Percentiles rank a stretch among this genome's conserved stretches.
These are phyloP conservation scores for Stagonosporopsis cucurbitacearum DNA, from an alignment of 2,329 filamentous ascomycete genomes.

Conservation along the genomic window DNA sequence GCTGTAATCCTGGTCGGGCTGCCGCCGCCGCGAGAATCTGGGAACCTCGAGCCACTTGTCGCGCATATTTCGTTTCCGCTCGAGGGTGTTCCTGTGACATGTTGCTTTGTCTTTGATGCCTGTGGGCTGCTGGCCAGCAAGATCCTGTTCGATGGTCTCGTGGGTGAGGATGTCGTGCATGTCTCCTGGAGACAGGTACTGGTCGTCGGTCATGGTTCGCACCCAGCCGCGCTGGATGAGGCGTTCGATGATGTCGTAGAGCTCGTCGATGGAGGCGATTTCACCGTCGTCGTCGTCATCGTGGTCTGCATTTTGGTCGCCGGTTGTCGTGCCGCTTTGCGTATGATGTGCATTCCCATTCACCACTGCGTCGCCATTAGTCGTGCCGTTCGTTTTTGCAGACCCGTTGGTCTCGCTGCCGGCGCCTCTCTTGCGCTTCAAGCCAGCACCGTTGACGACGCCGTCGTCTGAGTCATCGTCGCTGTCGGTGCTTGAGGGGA, in stretches of 20 bases:
- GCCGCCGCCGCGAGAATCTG: conserved; percentile 32
- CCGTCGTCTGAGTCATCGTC: conserved; percentile 45
- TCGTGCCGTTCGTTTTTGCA: conserved; percentile 19
- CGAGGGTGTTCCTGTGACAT: conserved; percentile 63
- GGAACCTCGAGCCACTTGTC: conserved; percentile 48
- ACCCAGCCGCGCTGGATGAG: conserved; percentile 71
- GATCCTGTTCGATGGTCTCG: conserved; percentile 63
- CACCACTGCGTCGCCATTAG: conserved; percentile 10
- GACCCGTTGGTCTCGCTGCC: conserved; percentile 32
- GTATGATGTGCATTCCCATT: conserved; percentile 25
- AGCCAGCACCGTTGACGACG: conserved; percentile 29
- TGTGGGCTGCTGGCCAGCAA: conserved; percentile 59
- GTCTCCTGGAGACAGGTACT: conserved; percentile 64
- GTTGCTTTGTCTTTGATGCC: conserved; percentile 72
- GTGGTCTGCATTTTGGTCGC: conserved; percentile 18
- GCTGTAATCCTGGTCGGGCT: conserved; percentile 26
- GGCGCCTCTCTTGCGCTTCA: conserved; percentile 33
- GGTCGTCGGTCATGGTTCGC: conserved; percentile 62
- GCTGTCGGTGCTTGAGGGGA: conserved; percentile 41
- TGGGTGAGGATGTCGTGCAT: conserved; percentile 65
- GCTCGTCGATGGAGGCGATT: conserved; percentile 49
- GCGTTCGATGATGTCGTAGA: conserved; percentile 53
- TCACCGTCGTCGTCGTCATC: conserved; percentile 35
- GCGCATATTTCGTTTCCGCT: conserved; percentile 61
- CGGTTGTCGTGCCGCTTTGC: conserved; percentile 23